A percentile compares a stretch with the other conserved stretches of the same genome.
phyloP scores from a whole-genome alignment of 2,329 filamentous ascomycete species.

The Ilyonectria robusta region DNA sequence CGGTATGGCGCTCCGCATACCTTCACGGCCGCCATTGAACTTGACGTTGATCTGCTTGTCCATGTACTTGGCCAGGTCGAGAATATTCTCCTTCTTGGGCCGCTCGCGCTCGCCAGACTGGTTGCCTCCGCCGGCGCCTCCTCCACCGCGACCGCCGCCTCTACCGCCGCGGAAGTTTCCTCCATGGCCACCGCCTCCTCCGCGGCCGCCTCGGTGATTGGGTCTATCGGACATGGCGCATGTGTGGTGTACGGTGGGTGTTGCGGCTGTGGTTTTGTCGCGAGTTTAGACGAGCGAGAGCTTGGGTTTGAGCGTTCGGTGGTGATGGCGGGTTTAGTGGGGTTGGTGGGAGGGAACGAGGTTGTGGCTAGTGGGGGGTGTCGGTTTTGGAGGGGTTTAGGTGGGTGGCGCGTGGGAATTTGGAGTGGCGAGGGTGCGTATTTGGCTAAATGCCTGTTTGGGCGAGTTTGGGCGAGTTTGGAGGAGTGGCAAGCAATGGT shows the following conservation, averaged over 20 bases:
- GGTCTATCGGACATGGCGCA: slow-evolving; percentile 66
- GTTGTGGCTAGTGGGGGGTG: slow-evolving; percentile 20
- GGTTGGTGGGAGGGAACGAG: slow-evolving; percentile 5
- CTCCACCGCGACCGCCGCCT: slow-evolving; percentile 62
- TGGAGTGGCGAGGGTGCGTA: not conserved
- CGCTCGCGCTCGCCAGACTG: slow-evolving; percentile 73
- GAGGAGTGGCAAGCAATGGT: not conserved
- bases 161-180: slow-evolving; percentile 59
- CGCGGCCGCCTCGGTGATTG: slow-evolving; percentile 62
- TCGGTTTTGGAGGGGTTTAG: not conserved
- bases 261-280: slow-evolving; percentile 18
- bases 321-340: slow-evolving; percentile 31
- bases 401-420: slow-evolving; percentile 1
- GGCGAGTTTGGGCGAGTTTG: slow-evolving; percentile 4
- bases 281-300: slow-evolving; percentile 15
- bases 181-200: slow-evolving; percentile 54
- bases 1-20: slow-evolving; percentile 61
- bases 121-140: slow-evolving; percentile 57
- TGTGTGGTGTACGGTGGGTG: slow-evolving; percentile 29
- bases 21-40: slow-evolving; percentile 94
- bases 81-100: slow-evolving; percentile 98
- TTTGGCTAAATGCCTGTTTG: slow-evolving; percentile 12
- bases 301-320: slow-evolving; percentile 18
- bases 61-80: slow-evolving; percentile 96
- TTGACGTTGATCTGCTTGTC: slow-evolving; percentile 96